phyloP scores from a whole-genome alignment of 805 yeast species.

The Cephaloascus fragrans region DNA sequence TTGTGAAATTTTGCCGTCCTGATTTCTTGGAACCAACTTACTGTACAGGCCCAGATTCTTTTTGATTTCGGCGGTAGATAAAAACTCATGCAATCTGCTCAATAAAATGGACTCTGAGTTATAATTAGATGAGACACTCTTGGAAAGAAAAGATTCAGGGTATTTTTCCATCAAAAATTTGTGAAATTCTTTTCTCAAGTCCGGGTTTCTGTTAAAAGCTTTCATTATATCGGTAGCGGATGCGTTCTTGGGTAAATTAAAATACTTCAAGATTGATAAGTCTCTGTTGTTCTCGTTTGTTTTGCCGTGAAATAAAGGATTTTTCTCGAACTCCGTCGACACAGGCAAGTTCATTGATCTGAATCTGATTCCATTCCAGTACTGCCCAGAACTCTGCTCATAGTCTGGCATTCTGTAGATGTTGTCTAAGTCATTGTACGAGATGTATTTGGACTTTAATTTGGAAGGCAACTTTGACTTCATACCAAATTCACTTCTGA shows the following conservation, averaged over 20 bases:
- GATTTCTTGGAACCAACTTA: not conserved
- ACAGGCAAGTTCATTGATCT: slow-evolving; percentile 53
- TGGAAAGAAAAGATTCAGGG: slow-evolving; percentile 19
- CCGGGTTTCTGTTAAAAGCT: slow-evolving; percentile 29
- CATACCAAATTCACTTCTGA: slow-evolving; percentile 68
- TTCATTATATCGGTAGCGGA: slow-evolving; percentile 17
- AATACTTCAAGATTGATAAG: slow-evolving; percentile 4
- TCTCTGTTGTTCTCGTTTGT: slow-evolving; percentile 10
- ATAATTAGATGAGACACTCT: not conserved
- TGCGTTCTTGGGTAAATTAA: slow-evolving; percentile 20
- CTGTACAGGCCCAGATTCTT: slow-evolving; percentile 3
- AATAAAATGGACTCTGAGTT: not conserved
- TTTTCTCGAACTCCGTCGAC: slow-evolving; percentile 17
- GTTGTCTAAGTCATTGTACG: slow-evolving; percentile 59
- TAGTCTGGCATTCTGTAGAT: slow-evolving; percentile 61
- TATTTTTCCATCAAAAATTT: slow-evolving; percentile 42
- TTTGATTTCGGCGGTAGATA: not conserved
- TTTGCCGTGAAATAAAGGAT: slow-evolving; percentile 31
- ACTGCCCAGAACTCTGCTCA: slow-evolving; percentile 50
- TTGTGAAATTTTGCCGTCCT: slow-evolving; percentile 3
- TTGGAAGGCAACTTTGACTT: slow-evolving; percentile 61
- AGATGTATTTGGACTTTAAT: slow-evolving; percentile 47
- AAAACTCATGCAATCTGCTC: not conserved
- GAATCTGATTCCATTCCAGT: slow-evolving; percentile 18
- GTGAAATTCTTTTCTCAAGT: slow-evolving; percentile 42